Percentiles rank a stretch among this genome's conserved stretches.
These are phyloP conservation scores for Fusarium irregulare DNA, from an alignment of 2,329 filamentous ascomycete species.

Conservation along the genomic window DNA sequence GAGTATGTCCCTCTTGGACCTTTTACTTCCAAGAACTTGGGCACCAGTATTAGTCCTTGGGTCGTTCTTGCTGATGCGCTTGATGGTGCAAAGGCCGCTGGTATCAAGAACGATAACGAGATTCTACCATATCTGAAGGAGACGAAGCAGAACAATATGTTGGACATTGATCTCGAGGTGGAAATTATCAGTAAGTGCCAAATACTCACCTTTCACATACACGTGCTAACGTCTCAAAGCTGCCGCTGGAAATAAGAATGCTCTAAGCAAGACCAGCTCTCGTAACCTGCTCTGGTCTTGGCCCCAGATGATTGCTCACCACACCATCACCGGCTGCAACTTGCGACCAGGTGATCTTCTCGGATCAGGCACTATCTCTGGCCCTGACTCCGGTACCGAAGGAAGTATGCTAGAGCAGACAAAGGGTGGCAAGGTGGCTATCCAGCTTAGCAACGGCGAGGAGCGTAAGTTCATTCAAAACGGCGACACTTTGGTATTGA, in stretches of 20 bases:
- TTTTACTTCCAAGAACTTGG: conserved; percentile 71
- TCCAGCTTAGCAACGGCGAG: conserved; percentile 74
- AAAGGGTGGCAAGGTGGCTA: conserved; percentile 71
- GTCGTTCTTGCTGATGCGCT: conserved; percentile 70
- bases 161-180: conserved; percentile 54
- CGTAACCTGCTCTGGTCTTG: conserved; percentile 78
- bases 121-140: conserved; percentile 65
- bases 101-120: conserved; percentile 52
- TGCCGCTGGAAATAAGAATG: conserved; percentile 44
- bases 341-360: conserved; percentile 79
- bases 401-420: conserved; percentile 80
- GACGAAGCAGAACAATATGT: conserved; percentile 51
- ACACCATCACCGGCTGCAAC: conserved; percentile 80
- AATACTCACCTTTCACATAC: fast-evolving
- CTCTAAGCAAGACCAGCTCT: conserved; percentile 40
- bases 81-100: conserved; percentile 23
- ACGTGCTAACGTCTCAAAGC: conserved; percentile 33
- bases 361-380: conserved; percentile 80
- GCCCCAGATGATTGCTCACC: conserved; percentile 85
- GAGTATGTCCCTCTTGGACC: conserved; percentile 73
- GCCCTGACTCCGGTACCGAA: conserved; percentile 69
- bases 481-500: conserved; percentile 62
- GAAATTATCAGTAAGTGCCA: conserved; percentile 52
- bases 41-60: conserved; percentile 71
- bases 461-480: conserved; percentile 39